A percentile compares a stretch with the other conserved stretches of the same genome.
Conservation (phyloP, 2,329 filamentous ascomycete species). For the Claviceps maximensis region DNA sequence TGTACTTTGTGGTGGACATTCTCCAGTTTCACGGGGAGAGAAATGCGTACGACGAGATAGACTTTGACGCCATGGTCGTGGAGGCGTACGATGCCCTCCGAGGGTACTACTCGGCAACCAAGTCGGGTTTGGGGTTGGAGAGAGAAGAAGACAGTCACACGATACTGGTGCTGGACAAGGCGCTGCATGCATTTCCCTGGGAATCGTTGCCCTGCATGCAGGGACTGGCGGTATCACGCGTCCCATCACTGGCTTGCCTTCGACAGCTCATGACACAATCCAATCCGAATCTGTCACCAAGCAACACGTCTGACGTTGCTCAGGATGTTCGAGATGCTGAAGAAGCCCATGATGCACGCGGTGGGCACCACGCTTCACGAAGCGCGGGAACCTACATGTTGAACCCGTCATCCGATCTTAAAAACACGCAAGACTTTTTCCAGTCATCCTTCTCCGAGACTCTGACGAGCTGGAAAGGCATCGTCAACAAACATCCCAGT, state of each 20-base stretch:
- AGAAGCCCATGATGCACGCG: conserved; percentile 1
- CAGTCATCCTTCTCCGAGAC: conserved; percentile 42
- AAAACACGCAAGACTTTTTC: conserved; percentile 66
- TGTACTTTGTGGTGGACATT: conserved; percentile 95
- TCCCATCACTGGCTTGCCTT: conserved; percentile 76
- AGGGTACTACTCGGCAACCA: conserved; percentile 52
- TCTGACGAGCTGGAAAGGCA: conserved; percentile 59
- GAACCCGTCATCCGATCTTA: conserved; percentile 77
- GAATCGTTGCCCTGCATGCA: conserved; percentile 84
- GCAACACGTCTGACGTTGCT: neutral
- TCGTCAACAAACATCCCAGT: conserved; percentile 55
- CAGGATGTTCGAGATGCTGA: neutral
- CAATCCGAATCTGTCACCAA: conserved; percentile 8
- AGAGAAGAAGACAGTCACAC: conserved; percentile 49
- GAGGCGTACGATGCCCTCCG: conserved; percentile 76
- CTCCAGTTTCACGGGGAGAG: conserved; percentile 91
- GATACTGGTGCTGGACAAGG: conserved; percentile 81
- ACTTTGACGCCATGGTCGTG: conserved; percentile 83
- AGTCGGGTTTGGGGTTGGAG: conserved; percentile 19
- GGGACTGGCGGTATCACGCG: conserved; percentile 64
- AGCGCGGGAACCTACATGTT: conserved; percentile 63
- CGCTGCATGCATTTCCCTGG: conserved; percentile 87
- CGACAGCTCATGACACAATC: conserved; percentile 57
- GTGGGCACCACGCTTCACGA: conserved; percentile 42
- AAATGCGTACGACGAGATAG: conserved; percentile 95